Base-by-base conservation (phyloP, 768 basidiomycete genomes). In the Tubosaeta brunneosetosa region DNA sequence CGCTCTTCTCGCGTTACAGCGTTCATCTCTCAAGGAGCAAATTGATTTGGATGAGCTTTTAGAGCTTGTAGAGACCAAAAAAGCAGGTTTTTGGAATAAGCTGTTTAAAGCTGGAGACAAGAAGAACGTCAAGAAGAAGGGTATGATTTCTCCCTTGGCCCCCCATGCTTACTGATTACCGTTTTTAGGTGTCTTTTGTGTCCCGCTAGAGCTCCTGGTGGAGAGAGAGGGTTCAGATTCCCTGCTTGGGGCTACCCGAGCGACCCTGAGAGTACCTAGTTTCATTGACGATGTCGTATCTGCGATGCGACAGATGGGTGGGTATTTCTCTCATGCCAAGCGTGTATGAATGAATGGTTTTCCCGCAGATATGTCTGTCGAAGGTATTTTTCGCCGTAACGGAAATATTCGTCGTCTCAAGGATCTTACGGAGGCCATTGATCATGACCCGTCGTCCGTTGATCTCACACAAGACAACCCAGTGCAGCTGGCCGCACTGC, bases 251-350 rank as follows among this genome's bases (percentile, higher is more conserved):
- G 90, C 91, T 22, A 91, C 93, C 6, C 81, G 89, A 33, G 84
- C 82, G 33, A 82, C 91, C 7, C 64, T 99, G 57, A 79, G 91
- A 59, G 86, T 99, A 19, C 97, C 97, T 13, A 97, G 92, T 69
- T 97, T 99, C 67, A 91, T 99, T 52, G 97, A 99, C 67, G 97
- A 99, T 64, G 91, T 97, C 53, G 84, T 99, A 43, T 95, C 93
- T 47, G 94, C 97, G 11, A 98, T 99, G 97, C 80, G 89, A 65
- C 94, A 97, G 69, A 98, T 98, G 97, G 95, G 95, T 97, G 51
- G 57, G 87, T 50, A 33, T 34, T 17, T 27, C 49, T 53, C 19
- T 55, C 40, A 44, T 33, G 32, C 49, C 27, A 47, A 27, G 41
- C 44, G 9, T 27, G 7, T 22, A 25, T 41, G 16, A 16, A 36